Evolutionary conservation across 805 yeast genomes (phyloP).

Genomic region (Pichia occidentalis): DNA sequence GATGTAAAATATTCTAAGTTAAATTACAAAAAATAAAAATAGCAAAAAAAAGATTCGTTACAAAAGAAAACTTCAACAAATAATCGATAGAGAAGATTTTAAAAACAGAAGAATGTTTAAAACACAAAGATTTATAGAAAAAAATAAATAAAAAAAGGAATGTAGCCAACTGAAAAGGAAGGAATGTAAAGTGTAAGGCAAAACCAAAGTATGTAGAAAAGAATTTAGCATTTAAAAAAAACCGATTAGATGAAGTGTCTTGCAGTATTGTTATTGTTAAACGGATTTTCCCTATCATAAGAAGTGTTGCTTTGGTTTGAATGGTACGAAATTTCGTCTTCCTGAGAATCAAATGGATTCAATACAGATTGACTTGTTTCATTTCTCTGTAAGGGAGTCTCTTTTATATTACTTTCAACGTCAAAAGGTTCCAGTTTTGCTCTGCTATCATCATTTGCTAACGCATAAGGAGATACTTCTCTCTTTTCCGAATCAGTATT

Average conservation of each 20-base stretch:
- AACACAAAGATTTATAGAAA: too few relatives aligned
- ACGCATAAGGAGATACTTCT: constrained; percentile 7
- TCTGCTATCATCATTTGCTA: constrained; percentile 4
- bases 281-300: constrained; percentile 7
- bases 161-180: too few relatives aligned
- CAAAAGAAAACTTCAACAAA: too few relatives aligned
- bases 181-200: neutral
- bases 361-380: too few relatives aligned
- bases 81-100: too few relatives aligned
- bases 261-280: constrained; percentile 1
- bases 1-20: too few relatives aligned
- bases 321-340: constrained; percentile 7
- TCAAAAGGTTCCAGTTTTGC: constrained; percentile 9
- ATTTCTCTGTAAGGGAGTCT: too few relatives aligned
- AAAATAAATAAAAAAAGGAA: too few relatives aligned
- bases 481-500: constrained; percentile 6
- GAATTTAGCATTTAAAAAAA: neutral
- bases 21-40: too few relatives aligned
- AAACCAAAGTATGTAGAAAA: neutral
- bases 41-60: too few relatives aligned
- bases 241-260: constrained; percentile 1
- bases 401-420: neutral
- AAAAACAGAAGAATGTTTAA: too few relatives aligned
- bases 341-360: constrained; percentile 12
- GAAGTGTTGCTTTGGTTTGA: neutral